These are phyloP conservation scores for Coleophoma cylindrospora DNA, from an alignment of 2,329 filamentous ascomycete species.

Conservation along the genomic window DNA sequence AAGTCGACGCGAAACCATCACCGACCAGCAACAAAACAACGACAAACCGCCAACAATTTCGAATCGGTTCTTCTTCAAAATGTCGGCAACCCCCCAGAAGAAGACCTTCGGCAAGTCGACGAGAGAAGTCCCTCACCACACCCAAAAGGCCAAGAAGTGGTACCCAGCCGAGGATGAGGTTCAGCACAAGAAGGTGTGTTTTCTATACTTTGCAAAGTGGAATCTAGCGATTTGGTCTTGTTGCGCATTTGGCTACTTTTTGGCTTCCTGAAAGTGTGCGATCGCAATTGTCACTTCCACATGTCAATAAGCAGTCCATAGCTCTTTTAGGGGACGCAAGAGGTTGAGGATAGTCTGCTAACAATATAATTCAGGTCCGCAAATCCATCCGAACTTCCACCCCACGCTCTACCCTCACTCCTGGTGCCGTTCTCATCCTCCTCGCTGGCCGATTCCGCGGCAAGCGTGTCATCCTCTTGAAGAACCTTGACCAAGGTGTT, in stretches of 20 bases:
- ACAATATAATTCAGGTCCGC: constrained; percentile 65
- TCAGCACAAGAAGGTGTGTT: constrained; percentile 87
- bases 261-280: constrained; percentile 4
- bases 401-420: constrained; percentile 83
- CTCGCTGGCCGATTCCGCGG: constrained; percentile 99
- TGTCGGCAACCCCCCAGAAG: constrained; percentile 63
- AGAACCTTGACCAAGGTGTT: constrained; percentile 94
- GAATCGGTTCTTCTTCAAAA: constrained; percentile 39
- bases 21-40: constrained; percentile 18
- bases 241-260: too few species aligned
- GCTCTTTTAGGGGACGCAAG: too few species aligned
- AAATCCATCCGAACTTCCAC: constrained; percentile 87
- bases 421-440: constrained; percentile 96
- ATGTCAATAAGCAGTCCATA: too few species aligned
- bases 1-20: constrained; percentile 6
- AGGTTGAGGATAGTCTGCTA: constrained; percentile 9
- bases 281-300: constrained; percentile 11
- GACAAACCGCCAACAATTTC: constrained; percentile 20
- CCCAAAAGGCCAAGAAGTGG: constrained; percentile 97
- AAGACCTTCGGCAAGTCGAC: constrained; percentile 98
- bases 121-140: constrained; percentile 80
- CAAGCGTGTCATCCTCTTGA: constrained; percentile 99
- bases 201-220: constrained; percentile 2
- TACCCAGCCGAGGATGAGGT: constrained; percentile 93
- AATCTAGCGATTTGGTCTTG: too few species aligned